Base-by-base conservation (phyloP, 495 filamentous ascomycete genomes). In the Aspergillus bertholletiae region DNA sequence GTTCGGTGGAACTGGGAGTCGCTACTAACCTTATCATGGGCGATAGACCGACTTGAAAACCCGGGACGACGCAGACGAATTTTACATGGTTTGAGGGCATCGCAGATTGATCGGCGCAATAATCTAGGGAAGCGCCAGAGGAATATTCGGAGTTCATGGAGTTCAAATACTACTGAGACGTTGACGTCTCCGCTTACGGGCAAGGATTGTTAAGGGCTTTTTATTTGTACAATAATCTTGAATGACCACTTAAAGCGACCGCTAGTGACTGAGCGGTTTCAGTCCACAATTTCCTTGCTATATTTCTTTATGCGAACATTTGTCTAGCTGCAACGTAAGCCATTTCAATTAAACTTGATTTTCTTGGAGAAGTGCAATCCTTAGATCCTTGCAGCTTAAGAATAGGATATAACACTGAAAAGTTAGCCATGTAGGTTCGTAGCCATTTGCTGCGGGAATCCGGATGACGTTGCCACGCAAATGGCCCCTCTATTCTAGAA, bases 11-110 rank as follows among this genome's bases (percentile, higher is more conserved):
- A 58, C 56, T 74, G 72, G 75, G 73, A 72, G 71, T 74, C 66
- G 54, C 65, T 78, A 51, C 68, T 77, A 56, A 76, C 75, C 46
- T 63, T 78, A 66, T 62, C 60, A 8, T 76, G 73, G 72, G 73
- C 74, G 55, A 74, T 78, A 55, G 71, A 78, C 66, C 63, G 72
- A 55, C 67, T 78, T 55, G 61, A 69, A 58, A 65, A 62, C 56
- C 67, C 70, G 26, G 57, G 61, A 68, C 68, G 63, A 64, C 61
- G 60, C 39, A 59, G 58, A 55, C 66, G 62, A 57, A 54, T 56
- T 27, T 58, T 63, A 43, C 63, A 28, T 50, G 59, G 59, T 45
- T 53, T 64, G 39, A 70, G 60, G 57, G 69, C 67, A 37, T 45
- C 56, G 50, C 55, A 54, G 28, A 54, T 53, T 37, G 68, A 67